Evolutionary conservation across 768 basidiomycete genomes (phyloP), one percentile per base, ranked within the genome.

Genomic region (Tephrocybe rancida): DNA sequence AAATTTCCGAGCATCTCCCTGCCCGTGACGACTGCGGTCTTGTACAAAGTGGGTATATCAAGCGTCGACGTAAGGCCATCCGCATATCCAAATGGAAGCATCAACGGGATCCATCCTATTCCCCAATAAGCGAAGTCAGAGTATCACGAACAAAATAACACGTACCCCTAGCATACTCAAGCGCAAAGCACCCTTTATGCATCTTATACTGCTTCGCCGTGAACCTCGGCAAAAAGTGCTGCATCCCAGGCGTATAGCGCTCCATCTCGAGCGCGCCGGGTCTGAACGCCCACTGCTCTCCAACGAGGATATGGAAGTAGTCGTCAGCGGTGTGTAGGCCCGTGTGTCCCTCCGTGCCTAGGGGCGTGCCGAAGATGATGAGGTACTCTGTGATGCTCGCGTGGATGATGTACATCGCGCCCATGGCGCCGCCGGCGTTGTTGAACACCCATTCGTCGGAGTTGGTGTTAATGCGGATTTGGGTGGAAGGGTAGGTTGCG

Each of bases 391-490:
- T 98, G 63, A 99, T 87, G 72, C 86, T 89, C 16, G 96, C 93
- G 64, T 98, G 97, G 59, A 98, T 92, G 72, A 98, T 81, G 69
- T 95, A 97, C 96, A 99, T 98, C 29, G 88, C 88, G 38, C 95
- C 95, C 95, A 96, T 98, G 0, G 95, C 95, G 55, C 97, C 97
- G 10, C 95, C 97, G 0, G 96, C 95, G 63, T 98, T 98, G 77
- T 86, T 98, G 73, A 96, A 90, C 22, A 97, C 83, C 96, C 96
- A 98, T 64, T 98, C 95, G 32, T 76, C 75, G 19, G 80, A 66
- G 73, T 88, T 63, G 45, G 83, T 59, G 66, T 85, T 83, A 57
- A 91, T 51, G 18, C 71, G 73, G 37, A 85, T 78, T n/a, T 75
- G 57, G 26, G 76, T 75, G 44, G 80, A 63, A 0, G 91, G 84